phyloP scores from a whole-genome alignment of 2,329 filamentous ascomycete genomes.

The Botrytis medusae region DNA sequence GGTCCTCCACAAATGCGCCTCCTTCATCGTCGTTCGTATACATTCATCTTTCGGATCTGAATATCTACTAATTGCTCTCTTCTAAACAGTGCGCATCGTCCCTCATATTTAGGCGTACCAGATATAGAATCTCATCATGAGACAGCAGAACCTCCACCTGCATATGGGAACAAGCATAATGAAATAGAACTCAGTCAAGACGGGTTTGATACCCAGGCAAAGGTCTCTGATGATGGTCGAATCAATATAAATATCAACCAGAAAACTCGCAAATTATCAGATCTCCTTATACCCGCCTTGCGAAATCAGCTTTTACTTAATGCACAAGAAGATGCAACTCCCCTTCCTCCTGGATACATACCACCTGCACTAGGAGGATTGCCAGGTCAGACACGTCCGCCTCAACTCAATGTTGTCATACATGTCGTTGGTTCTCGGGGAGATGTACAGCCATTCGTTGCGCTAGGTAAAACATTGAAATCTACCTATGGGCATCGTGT shows the following conservation, averaged over 20 bases:
- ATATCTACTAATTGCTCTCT: background rate
- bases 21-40: conserved; percentile 16
- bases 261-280: conserved; percentile 63
- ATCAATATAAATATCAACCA: conserved; percentile 79
- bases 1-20: background rate
- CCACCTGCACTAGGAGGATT: conserved; percentile 69
- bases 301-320: conserved; percentile 48
- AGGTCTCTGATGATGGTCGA: conserved; percentile 69
- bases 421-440: conserved; percentile 74
- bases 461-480: conserved; percentile 64
- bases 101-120: conserved; percentile 28
- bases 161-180: conserved; percentile 58
- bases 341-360: conserved; percentile 67
- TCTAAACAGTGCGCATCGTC: background rate
- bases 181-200: conserved; percentile 60
- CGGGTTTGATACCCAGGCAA: conserved; percentile 62
- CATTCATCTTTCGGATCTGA: background rate
- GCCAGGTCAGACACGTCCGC: conserved; percentile 57
- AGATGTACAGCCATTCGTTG: conserved; percentile 75
- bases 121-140: conserved; percentile 26
- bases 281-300: conserved; percentile 66
- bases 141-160: conserved; percentile 46
- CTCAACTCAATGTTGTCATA: conserved; percentile 67
- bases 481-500: conserved; percentile 68
- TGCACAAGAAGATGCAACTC: conserved; percentile 47